Percentiles rank a stretch among this genome's conserved stretches.
Evolutionary conservation across 768 basidiomycete species (phyloP).

Genomic region (Calvatia gigantea): DNA sequence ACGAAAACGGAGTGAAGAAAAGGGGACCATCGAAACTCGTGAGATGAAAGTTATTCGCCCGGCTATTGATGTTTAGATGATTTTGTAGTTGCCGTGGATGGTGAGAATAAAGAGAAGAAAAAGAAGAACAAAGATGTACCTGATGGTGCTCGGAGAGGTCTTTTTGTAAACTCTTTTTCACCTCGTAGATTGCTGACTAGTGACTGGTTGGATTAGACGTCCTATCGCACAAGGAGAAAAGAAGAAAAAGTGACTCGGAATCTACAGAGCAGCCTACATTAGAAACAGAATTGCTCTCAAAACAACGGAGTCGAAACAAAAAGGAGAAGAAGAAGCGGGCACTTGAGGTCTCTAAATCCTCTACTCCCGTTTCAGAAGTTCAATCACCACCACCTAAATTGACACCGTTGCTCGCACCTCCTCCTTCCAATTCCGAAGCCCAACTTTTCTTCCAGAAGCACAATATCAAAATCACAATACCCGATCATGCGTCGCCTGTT

Average conservation of each 20-base stretch:
- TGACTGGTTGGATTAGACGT: background rate
- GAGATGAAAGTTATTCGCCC: constrained; percentile 18
- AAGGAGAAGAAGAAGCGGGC: constrained; percentile 42
- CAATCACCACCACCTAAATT: constrained; percentile 14
- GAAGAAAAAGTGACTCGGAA: background rate
- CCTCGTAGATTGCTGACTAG: background rate
- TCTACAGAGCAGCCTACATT: background rate
- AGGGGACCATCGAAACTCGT: constrained; percentile 20
- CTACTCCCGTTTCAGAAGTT: constrained; percentile 16
- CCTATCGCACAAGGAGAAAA: background rate
- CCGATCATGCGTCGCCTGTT: constrained; percentile 39
- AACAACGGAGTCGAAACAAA: constrained; percentile 24
- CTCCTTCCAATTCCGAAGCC: constrained; percentile 38
- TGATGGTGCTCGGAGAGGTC: constrained; percentile 6
- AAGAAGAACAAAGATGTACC: constrained; percentile 10
- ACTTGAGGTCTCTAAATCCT: constrained; percentile 25
- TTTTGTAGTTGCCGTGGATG: background rate
- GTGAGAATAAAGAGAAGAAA: constrained; percentile 11
- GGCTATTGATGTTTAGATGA: background rate
- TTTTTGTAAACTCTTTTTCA: background rate
- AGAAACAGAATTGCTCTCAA: constrained; percentile 3
- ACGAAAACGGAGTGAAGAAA: constrained; percentile 17
- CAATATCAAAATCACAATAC: constrained; percentile 66
- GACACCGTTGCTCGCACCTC: constrained; percentile 17
- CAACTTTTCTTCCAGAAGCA: constrained; percentile 67